A percentile compares a stretch with the other conserved stretches of the same genome.
These are phyloP conservation scores for Silene conica DNA, from an alignment of 148 eudicot genomes.

Conservation along the genomic window DNA sequence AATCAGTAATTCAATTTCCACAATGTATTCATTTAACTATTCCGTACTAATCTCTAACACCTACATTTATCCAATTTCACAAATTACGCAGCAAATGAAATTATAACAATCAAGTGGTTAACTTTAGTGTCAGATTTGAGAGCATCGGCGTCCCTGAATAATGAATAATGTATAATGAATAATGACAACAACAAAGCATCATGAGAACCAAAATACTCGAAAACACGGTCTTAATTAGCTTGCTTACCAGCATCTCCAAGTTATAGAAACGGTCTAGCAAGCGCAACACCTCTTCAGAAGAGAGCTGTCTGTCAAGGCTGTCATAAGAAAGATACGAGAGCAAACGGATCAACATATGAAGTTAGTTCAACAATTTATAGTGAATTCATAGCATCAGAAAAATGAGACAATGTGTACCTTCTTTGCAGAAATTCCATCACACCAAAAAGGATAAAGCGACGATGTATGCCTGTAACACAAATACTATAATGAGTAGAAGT, in stretches of 20 bases:
- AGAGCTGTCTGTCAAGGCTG: conserved; percentile 82
- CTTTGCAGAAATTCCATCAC: conserved; percentile 73
- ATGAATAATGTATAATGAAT: no score
- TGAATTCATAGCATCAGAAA: background rate
- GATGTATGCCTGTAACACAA: conserved; percentile 77
- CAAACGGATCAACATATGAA: background rate
- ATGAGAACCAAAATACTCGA: no score
- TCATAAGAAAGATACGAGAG: conserved; percentile 9
- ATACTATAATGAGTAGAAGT: background rate
- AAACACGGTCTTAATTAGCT: background rate
- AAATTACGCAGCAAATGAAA: no score
- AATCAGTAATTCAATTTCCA: no score
- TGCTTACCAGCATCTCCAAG: conserved; percentile 82
- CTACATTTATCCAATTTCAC: no score
- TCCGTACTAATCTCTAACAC: no score
- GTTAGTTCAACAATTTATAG: background rate
- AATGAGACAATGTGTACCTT: conserved; percentile 37
- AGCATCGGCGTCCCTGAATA: no score
- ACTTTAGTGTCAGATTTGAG: no score
- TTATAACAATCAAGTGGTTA: no score
- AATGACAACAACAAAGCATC: no score
- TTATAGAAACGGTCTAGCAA: conserved; percentile 86
- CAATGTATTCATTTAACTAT: no score
- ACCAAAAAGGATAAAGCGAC: conserved; percentile 86
- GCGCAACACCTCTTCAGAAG: conserved; percentile 80